A percentile compares a stretch with the other conserved stretches of the same genome.
These are phyloP conservation scores for Tetragonia tetragonoides DNA, from an alignment of 148 eudicot species.

Conservation along the genomic window DNA sequence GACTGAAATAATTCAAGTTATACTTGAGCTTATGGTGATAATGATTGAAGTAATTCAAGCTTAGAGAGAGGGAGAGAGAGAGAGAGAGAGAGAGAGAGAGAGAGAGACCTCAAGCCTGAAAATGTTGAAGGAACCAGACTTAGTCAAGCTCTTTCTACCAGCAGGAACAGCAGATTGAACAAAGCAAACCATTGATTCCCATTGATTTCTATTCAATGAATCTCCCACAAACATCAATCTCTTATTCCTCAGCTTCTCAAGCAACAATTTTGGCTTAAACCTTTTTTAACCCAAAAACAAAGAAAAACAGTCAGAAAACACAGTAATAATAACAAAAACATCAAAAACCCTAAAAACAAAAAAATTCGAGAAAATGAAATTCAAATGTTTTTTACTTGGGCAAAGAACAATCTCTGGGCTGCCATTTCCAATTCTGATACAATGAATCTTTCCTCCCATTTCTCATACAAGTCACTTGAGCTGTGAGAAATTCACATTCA, in stretches of 20 bases:
- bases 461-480: slow-evolving; percentile 83
- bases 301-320: not conserved
- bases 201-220: slow-evolving; percentile 85
- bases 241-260: slow-evolving; percentile 78
- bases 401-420: slow-evolving; percentile 78
- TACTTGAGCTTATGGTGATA: not conserved
- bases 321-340: not conserved
- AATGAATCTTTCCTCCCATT: slow-evolving; percentile 75
- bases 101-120: slow-evolving; percentile 68
- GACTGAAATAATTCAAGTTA: too few species aligned
- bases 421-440: slow-evolving; percentile 93
- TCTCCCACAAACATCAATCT: slow-evolving; percentile 98
- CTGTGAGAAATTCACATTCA: slow-evolving; percentile 75
- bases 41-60: not conserved
- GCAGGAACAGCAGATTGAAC: slow-evolving; percentile 73
- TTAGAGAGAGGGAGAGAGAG: not conserved
- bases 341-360: not conserved
- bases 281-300: slow-evolving; percentile 28
- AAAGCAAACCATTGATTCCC: slow-evolving; percentile 96
- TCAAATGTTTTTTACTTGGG: slow-evolving; percentile 62
- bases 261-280: slow-evolving; percentile 72
- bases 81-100: slow-evolving; percentile 2
- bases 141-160: slow-evolving; percentile 60
- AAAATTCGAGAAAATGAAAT: not conserved
- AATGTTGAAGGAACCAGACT: slow-evolving; percentile 71